These are phyloP conservation scores for Pharus latifolius DNA, from an alignment of 176 grass and related monocot genomes.

Conservation along the genomic window DNA sequence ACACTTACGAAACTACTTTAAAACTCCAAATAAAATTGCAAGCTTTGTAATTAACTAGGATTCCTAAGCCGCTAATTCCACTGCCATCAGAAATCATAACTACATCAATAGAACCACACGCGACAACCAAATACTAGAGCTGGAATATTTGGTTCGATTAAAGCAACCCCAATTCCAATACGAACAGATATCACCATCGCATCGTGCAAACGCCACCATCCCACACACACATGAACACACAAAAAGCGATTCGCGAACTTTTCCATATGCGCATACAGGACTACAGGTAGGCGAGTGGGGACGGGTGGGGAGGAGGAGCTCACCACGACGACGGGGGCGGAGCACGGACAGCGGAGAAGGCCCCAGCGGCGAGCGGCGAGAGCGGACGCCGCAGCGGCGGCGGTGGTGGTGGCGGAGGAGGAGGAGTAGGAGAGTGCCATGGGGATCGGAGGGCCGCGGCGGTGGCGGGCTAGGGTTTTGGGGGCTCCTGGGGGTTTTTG, in stretches of 20 bases:
- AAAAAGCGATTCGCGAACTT: too few species aligned
- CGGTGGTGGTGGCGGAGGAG: conserved; percentile 8
- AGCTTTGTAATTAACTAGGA: background rate
- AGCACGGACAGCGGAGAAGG: background rate
- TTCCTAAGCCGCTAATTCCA: background rate
- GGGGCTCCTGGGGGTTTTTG: background rate
- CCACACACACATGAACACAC: too few species aligned
- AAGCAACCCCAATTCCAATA: too few species aligned
- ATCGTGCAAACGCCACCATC: too few species aligned
- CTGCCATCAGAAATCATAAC: background rate
- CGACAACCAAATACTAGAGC: background rate
- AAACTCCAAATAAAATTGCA: background rate
- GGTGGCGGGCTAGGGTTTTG: conserved; percentile 29
- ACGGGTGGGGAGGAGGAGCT: background rate
- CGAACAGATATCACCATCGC: too few species aligned
- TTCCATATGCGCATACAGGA: too few species aligned
- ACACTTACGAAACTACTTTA: background rate
- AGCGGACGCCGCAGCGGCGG: background rate
- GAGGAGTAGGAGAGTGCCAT: conserved; percentile 20
- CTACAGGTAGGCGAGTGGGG: too few species aligned
- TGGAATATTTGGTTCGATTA: too few species aligned
- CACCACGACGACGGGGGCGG: conserved; percentile 3
- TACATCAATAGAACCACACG: background rate
- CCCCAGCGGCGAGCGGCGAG: background rate
- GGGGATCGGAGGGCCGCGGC: background rate